Evolutionary conservation across 768 basidiomycete genomes (phyloP).

Genomic region (Gymnopilus dilepis): DNA sequence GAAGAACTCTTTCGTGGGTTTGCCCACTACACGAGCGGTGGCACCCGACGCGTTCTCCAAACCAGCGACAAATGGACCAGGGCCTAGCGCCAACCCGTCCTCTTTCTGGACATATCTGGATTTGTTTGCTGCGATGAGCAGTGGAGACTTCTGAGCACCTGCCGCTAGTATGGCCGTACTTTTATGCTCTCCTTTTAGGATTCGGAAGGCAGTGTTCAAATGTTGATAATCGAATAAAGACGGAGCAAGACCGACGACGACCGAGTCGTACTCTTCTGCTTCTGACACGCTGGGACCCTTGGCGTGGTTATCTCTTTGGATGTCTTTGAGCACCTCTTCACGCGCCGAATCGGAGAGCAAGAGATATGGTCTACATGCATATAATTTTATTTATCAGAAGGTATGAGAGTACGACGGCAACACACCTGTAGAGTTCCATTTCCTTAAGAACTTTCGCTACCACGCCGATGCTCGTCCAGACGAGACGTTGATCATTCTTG

Average conservation of each 20-base stretch:
- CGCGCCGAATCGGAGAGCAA: slow-evolving; percentile 57
- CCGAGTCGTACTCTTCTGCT: slow-evolving; percentile 51
- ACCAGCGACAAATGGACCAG: slow-evolving; percentile 71
- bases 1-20: slow-evolving; percentile 66
- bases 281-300: background rate
- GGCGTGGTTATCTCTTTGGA: background rate
- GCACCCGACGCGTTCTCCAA: slow-evolving; percentile 59
- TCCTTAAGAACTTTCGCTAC: slow-evolving; percentile 51
- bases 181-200: slow-evolving; percentile 51
- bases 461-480: slow-evolving; percentile 71
- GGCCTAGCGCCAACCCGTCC: slow-evolving; percentile 64
- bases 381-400: background rate
- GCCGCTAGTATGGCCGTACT: slow-evolving; percentile 6
- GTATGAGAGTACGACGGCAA: background rate
- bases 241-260: slow-evolving; percentile 69
- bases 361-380: slow-evolving; percentile 53
- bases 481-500: slow-evolving; percentile 7
- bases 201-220: slow-evolving; percentile 70
- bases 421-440: slow-evolving; percentile 47
- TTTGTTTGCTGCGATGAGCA: slow-evolving; percentile 65
- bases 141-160: slow-evolving; percentile 18
- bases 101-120: slow-evolving; percentile 55
- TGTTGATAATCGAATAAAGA: slow-evolving; percentile 52
- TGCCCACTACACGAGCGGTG: slow-evolving; percentile 63
- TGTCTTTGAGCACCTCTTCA: slow-evolving; percentile 41